Evolutionary conservation across 768 basidiomycete species (phyloP), one percentile per base, ranked within the genome.

Genomic region (Pleurotus cornucopiae): DNA sequence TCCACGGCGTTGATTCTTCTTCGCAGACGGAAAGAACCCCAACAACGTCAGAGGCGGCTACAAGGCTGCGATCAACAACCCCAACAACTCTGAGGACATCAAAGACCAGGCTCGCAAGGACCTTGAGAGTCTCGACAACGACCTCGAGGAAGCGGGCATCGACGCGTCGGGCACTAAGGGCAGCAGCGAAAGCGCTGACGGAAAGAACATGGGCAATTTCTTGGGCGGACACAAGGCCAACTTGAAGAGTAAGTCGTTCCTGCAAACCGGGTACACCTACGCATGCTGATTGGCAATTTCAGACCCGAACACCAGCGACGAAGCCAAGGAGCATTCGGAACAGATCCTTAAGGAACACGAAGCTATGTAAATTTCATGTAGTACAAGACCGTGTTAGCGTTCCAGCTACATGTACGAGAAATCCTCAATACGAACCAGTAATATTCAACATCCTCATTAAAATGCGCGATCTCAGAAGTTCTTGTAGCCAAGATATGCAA

Each of bases 141-240:
- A 39, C 5, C 39, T 40, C 6, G 38, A 39, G 6, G 51, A 53
- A 14, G 39, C 37, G 2, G 51, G 51, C 20, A 4, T 53, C 37
- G 37, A 16, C 20, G 5, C 41, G n/a, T 16, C n/a, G n/a, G 41
- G 41, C 7, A 16, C n/a, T n/a, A 34, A 41, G 39, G 14, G 9
- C 7, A 23, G n/a, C 14, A 39, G 39, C 37, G 39, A 41, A 5
- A 53, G 39, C 21, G 38, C 34, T 13, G 38, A 53, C 9, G 48
- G 48, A 16, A 53, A 53, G 20, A 53, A 53, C 39, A 53, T 18
- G 51, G 39, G 51, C 14, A 53, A 53, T 14, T 53, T 53, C 20
- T 20, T 53, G n/a, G 51, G 51, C 21, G 51, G 51, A n/a, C 51
- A 53, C 51, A 53, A 53, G 39, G 51, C 51, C 16, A 53, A 53